Percentiles rank a stretch among this genome's conserved stretches.
These are phyloP conservation scores for Novakomyces olei DNA, from an alignment of 805 yeast species.

Conservation along the genomic window DNA sequence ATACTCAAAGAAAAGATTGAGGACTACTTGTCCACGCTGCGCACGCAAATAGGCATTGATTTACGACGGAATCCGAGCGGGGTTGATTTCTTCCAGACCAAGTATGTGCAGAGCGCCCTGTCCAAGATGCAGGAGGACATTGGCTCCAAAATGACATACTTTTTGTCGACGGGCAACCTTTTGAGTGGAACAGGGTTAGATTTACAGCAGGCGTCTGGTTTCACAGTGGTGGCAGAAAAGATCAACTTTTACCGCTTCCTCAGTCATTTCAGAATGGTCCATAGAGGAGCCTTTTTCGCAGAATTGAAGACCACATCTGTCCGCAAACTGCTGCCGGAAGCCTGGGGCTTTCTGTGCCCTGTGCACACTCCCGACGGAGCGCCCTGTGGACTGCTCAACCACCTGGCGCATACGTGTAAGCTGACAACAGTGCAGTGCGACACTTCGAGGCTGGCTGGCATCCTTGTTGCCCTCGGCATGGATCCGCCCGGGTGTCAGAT, in stretches of 20 bases:
- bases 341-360: conserved; percentile 98
- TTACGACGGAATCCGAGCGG: conserved; percentile 38
- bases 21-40: conserved; percentile 59
- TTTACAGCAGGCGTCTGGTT: conserved; percentile 93
- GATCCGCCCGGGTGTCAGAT: conserved; percentile 56
- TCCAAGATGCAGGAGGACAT: conserved; percentile 71
- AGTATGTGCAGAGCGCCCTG: conserved; percentile 62
- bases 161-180: conserved; percentile 88
- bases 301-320: conserved; percentile 94
- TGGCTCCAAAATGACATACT: conserved; percentile 84
- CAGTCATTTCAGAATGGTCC: conserved; percentile 98
- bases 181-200: conserved; percentile 94
- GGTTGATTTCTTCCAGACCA: conserved; percentile 62
- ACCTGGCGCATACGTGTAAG: conserved; percentile 83
- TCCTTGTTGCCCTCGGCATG: conserved; percentile 54
- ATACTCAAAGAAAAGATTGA: conserved; percentile 89
- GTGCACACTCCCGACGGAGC: conserved; percentile 99
- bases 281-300: conserved; percentile 97
- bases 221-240: conserved; percentile 95
- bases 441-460: conserved; percentile 44
- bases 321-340: conserved; percentile 84
- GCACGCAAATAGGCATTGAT: conserved; percentile 55
- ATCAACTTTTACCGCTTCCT: conserved; percentile 91
- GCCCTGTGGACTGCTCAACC: conserved; percentile 94
- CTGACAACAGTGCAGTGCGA: conserved; percentile 61